phyloP scores from a whole-genome alignment of 345 rosid genomes.

The Turritis glabra region DNA sequence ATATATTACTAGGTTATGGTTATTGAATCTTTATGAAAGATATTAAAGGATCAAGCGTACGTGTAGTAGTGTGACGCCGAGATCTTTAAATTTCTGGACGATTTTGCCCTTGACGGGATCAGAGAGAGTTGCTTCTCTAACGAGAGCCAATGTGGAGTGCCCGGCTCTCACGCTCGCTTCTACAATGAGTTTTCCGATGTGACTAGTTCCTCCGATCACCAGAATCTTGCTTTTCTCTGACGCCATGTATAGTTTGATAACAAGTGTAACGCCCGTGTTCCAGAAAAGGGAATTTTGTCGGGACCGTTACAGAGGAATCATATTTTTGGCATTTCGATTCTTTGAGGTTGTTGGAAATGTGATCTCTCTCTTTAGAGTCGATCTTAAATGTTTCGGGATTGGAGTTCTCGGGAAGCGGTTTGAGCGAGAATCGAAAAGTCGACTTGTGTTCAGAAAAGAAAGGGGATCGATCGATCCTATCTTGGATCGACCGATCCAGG shows the following conservation, averaged over 20 bases:
- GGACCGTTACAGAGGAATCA: no score
- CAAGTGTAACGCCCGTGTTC: no score
- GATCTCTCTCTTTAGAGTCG: no score
- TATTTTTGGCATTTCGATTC: no score
- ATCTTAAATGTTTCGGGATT: no score
- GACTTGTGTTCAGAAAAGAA: no score
- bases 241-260: constrained; percentile 9
- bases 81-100: constrained; percentile 52
- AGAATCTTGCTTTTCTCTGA: constrained; percentile 62
- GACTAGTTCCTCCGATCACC: constrained; percentile 74
- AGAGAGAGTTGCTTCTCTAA: constrained; percentile 53
- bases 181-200: constrained; percentile 68
- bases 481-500: no score
- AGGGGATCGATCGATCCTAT: no score
- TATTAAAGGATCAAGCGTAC: constrained; percentile 39
- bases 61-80: constrained; percentile 56
- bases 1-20: not conserved
- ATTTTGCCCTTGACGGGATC: constrained; percentile 57
- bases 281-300: no score
- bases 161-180: constrained; percentile 62
- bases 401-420: no score
- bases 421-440: no score
- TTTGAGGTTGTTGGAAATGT: no score
- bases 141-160: constrained; percentile 63
- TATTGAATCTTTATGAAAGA: not conserved